phyloP scores from a whole-genome alignment of 441 rosid species.

The Populus hybrid region DNA sequence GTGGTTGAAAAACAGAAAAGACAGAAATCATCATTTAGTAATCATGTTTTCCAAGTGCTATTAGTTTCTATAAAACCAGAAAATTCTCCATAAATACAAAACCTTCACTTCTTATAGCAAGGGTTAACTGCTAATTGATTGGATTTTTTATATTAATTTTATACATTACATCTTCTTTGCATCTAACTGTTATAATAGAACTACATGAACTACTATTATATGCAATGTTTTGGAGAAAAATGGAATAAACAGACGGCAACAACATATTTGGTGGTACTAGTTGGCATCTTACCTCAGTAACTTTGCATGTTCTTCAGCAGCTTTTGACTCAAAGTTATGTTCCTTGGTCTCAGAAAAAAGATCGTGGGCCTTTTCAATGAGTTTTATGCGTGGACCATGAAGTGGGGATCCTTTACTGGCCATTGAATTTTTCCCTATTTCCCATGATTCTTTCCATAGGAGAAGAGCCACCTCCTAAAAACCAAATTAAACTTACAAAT shows the following conservation, averaged over 20 bases:
- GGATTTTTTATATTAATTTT: not conserved
- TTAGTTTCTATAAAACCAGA: not conserved
- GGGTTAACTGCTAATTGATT: not conserved
- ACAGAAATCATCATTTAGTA: too few species aligned
- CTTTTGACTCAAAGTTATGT: constrained; percentile 88
- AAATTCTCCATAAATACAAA: not conserved
- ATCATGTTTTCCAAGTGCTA: too few species aligned
- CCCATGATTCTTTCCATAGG: constrained; percentile 98
- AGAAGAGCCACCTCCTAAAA: constrained; percentile 90
- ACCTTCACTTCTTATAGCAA: not conserved
- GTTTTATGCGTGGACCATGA: constrained; percentile 94
- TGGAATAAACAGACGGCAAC: not conserved
- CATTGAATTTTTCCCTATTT: constrained; percentile 87
- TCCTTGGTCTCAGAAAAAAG: constrained; percentile 89
- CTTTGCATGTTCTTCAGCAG: constrained; percentile 97
- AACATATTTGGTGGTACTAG: not conserved
- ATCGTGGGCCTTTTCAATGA: constrained; percentile 72
- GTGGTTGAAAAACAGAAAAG: too few species aligned
- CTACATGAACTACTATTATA: not conserved
- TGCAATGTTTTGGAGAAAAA: not conserved
- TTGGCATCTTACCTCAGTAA: constrained; percentile 60
- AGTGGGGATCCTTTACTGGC: constrained; percentile 95
- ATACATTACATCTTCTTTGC: not conserved
- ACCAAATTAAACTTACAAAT: constrained; percentile 9
- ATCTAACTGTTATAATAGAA: not conserved